Evolutionary conservation across 2,329 filamentous ascomycete species (phyloP).

Genomic region (Zopfia rhizophila): DNA sequence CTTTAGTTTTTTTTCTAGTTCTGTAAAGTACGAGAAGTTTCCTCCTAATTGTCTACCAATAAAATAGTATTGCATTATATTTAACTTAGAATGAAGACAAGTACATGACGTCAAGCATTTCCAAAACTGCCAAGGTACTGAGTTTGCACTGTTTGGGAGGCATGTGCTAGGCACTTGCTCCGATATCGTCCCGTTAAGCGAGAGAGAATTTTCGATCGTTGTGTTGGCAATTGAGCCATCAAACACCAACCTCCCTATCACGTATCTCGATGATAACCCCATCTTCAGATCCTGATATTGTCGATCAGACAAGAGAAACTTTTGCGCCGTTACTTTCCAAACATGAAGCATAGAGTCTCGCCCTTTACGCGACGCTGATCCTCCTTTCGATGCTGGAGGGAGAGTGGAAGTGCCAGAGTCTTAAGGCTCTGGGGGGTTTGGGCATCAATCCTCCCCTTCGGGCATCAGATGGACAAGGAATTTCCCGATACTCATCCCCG

Average conservation of each 20-base stretch:
- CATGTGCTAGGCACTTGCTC: constrained; percentile 1
- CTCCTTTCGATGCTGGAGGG: not conserved
- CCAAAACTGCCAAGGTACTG: constrained; percentile 18
- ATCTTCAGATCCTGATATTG: constrained; percentile 10
- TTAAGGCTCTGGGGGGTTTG: constrained; percentile 34
- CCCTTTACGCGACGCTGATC: constrained; percentile 4
- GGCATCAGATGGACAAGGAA: constrained; percentile 28
- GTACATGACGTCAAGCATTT: too few species aligned
- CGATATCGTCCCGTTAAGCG: constrained; percentile 16
- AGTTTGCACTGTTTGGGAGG: constrained; percentile 6
- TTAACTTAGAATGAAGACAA: too few species aligned
- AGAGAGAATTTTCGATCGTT: constrained; percentile 12
- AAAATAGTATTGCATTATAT: too few species aligned
- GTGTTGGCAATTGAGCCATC: too few species aligned
- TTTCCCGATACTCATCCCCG: constrained; percentile 3
- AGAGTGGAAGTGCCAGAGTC: constrained; percentile 15
- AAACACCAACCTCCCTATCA: too few species aligned
- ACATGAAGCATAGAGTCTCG: not conserved
- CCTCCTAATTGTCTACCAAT: too few species aligned
- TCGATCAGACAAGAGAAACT: constrained; percentile 19
- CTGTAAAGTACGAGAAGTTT: too few species aligned
- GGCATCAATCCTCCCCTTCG: constrained; percentile 34
- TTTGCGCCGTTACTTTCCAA: constrained; percentile 9
- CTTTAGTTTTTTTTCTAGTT: too few species aligned
- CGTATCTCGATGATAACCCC: too few species aligned